A percentile compares a stretch with the other conserved stretches of the same genome.
Conservation (phyloP, 768 basidiomycete species). For the Mycena maculata region DNA sequence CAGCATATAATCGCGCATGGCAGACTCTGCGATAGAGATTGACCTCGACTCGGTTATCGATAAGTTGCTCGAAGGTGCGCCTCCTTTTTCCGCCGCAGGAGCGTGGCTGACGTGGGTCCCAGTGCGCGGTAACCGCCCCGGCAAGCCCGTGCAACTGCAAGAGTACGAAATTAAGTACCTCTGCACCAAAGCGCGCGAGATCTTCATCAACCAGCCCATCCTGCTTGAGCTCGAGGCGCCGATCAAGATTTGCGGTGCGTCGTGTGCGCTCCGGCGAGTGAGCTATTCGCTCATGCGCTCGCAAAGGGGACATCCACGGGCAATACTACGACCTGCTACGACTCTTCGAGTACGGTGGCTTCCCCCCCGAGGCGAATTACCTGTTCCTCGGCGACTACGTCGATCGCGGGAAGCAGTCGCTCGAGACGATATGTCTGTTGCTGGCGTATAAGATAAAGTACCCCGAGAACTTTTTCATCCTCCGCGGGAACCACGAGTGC, state of each 20-base stretch:
- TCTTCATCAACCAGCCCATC: conserved; percentile 99
- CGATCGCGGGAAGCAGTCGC: conserved; percentile 97
- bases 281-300: conserved; percentile 10
- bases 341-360: conserved; percentile 98
- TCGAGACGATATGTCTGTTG: conserved; percentile 99
- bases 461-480: conserved; percentile 99
- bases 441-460: conserved; percentile 99
- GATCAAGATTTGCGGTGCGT: conserved; percentile 97
- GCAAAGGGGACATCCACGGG: conserved; percentile 95
- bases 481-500: conserved; percentile 98
- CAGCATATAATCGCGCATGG: conserved; percentile 58
- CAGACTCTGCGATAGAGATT: conserved; percentile 89
- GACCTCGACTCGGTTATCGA: conserved; percentile 99
- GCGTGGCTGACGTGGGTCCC: background rate
- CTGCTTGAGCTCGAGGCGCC: conserved; percentile 97
- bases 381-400: conserved; percentile 99
- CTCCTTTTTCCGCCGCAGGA: conserved; percentile 16
- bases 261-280: conserved; percentile 5
- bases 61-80: conserved; percentile 95
- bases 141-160: conserved; percentile 96
- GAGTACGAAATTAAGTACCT: conserved; percentile 99
- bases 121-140: conserved; percentile 99
- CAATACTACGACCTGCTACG: conserved; percentile 99
- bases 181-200: conserved; percentile 98
- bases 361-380: conserved; percentile 99